Evolutionary conservation across 768 basidiomycete genomes (phyloP), one percentile per base, ranked within the genome.

Genomic region (Trametes maxima): DNA sequence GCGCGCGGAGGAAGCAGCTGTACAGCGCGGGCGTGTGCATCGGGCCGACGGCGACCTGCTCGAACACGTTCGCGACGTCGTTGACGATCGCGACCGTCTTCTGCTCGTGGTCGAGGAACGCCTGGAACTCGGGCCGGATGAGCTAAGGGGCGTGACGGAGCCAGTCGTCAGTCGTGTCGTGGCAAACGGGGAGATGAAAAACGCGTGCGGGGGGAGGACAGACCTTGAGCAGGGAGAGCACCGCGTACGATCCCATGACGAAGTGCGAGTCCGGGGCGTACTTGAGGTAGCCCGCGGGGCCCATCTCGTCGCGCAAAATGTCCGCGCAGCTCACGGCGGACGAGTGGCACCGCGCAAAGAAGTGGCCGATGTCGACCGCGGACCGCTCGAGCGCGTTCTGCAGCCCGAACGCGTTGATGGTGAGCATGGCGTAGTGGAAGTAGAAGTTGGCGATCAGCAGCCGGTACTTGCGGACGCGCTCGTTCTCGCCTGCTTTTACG

Each of bases 381-480:
- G 84, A 80, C 19, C 84, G 82, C 74, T 96, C 95, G 57, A 98
- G 76, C n/a, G 96, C 94, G 69, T 96, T 92, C 73, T 99, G 95
- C 44, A 99, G 81, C 12, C 96, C 96, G 67, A 99, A 99, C 1
- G 95, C 96, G 71, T 97, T 95, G 59, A 98, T 77, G 39, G 97
- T 92, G 53, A 99, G 83, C 76, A 85, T 84, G 24, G 88, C 85
- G 68, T 96, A 96, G 71, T 92, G 84, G 76, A 84, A 90, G 72
- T 93, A 94, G 70, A 94, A 95, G 65, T 83, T 78, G 25, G 83
- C 80, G 43, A 85, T 83, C 51, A 81, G 73, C 44, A 71, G 70
- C 58, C 80, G 79, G 76, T 87, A 87, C 57, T 81, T 73, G 50
- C 49, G 39, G 22, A 58, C 51, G 13, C 59, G 49, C 16, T 68